A percentile compares a stretch with the other conserved stretches of the same genome.
Conservation (phyloP, 2,329 filamentous ascomycete genomes). For the Teratosphaeria destructans region DNA sequence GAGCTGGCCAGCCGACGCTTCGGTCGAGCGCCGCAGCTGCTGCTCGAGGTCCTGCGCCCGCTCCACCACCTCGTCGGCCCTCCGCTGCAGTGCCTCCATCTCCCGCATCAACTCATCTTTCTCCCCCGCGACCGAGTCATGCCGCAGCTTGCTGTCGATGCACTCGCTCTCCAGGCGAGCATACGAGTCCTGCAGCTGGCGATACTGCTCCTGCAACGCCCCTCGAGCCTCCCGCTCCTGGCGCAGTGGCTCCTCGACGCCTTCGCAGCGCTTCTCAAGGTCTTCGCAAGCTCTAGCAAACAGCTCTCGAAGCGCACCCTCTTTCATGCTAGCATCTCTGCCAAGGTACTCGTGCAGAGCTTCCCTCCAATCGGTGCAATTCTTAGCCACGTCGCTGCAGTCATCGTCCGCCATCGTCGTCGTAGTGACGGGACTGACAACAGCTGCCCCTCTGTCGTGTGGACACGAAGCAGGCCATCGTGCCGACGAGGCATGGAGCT, state of each 20-base stretch:
- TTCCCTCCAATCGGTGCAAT: conserved; percentile 37
- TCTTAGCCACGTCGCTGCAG: conserved; percentile 2
- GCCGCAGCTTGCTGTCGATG: conserved; percentile 25
- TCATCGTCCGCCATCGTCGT: conserved; percentile 3
- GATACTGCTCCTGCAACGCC: conserved; percentile 26
- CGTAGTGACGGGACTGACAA: not conserved
- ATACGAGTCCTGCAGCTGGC: conserved; percentile 26
- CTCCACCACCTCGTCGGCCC: conserved; percentile 27
- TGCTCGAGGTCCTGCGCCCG: conserved; percentile 8
- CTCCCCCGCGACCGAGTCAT: conserved; percentile 32
- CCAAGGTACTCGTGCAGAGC: conserved; percentile 36
- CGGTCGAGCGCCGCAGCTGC: conserved; percentile 22
- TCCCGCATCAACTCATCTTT: conserved; percentile 28
- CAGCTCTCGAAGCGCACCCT: conserved; percentile 38
- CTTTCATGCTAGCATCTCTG: conserved; percentile 32
- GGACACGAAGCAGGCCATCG: not conserved
- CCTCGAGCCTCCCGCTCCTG: conserved; percentile 31
- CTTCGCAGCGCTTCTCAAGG: conserved; percentile 46
- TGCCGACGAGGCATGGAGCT: conserved; percentile 4
- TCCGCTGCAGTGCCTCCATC: conserved; percentile 28
- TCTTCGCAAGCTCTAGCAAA: conserved; percentile 46
- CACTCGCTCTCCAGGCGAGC: conserved; percentile 28
- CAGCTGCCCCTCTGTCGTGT: not conserved
- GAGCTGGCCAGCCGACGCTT: conserved; percentile 12
- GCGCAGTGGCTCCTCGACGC: conserved; percentile 44